phyloP scores from a whole-genome alignment of 306 rosid species.

The Calophaca sinica region DNA sequence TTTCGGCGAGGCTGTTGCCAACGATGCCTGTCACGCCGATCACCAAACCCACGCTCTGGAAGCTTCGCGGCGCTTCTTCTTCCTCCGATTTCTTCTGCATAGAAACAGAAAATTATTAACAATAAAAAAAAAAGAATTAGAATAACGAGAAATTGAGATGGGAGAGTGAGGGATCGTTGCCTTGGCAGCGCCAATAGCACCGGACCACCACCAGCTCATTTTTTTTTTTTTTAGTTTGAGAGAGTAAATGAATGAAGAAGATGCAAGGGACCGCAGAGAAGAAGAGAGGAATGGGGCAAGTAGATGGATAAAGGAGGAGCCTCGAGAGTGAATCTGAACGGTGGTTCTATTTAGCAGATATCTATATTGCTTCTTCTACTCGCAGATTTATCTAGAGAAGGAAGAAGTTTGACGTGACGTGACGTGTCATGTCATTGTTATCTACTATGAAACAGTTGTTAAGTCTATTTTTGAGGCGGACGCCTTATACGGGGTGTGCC shows the following conservation, averaged over 20 bases:
- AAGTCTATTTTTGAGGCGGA: too few species aligned
- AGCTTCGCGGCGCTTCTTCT: conserved; percentile 56
- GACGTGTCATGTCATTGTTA: too few species aligned
- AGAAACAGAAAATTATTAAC: not conserved
- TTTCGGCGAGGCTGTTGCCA: conserved; percentile 85
- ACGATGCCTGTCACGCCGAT: conserved; percentile 81
- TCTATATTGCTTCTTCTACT: too few species aligned
- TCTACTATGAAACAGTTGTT: too few species aligned
- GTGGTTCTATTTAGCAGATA: too few species aligned
- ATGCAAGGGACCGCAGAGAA: not conserved
- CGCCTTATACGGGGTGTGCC: too few species aligned
- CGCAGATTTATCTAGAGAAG: too few species aligned
- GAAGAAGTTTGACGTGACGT: too few species aligned
- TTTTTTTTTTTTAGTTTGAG: not conserved
- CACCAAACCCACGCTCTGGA: conserved; percentile 61
- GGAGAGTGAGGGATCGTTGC: not conserved
- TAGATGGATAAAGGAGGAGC: too few species aligned
- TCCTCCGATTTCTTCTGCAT: conserved; percentile 66
- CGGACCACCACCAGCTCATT: conserved; percentile 59
- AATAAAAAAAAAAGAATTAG: not conserved
- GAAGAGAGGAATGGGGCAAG: not conserved
- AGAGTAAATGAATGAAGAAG: not conserved
- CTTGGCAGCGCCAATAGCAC: conserved; percentile 57
- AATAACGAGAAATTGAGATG: not conserved
- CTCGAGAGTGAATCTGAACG: too few species aligned